Percentiles rank a stretch among this genome's conserved stretches.
phyloP scores from a whole-genome alignment of 2,329 filamentous ascomycete species.

The Penicillium sp. region DNA sequence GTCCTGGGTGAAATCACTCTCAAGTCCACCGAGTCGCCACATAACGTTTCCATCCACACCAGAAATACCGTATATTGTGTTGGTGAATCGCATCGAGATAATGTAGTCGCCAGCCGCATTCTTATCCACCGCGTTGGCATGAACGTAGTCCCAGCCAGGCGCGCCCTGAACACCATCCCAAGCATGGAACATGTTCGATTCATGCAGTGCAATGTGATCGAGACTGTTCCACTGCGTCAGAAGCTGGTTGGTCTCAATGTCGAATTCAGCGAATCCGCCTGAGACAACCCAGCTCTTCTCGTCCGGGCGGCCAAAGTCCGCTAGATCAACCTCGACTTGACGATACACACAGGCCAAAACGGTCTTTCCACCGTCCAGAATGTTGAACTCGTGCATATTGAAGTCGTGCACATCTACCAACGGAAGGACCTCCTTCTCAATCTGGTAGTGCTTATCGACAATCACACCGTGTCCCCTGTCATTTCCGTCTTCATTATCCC shows the following conservation, averaged over 20 bases:
- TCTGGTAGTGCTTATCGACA: constrained; percentile 49
- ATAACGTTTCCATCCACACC: constrained; percentile 37
- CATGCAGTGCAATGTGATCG: constrained; percentile 33
- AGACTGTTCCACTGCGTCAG: constrained; percentile 39
- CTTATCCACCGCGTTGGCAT: constrained; percentile 45
- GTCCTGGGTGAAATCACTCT: constrained; percentile 32
- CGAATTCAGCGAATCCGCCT: constrained; percentile 41
- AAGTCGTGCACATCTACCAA: constrained; percentile 30
- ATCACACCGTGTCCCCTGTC: constrained; percentile 51
- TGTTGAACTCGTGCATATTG: constrained; percentile 46
- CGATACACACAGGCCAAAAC: constrained; percentile 34
- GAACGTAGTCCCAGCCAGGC: constrained; percentile 38
- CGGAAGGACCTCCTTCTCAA: constrained; percentile 41
- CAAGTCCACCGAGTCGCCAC: constrained; percentile 41
- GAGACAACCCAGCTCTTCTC: constrained; percentile 33
- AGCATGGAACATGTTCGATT: constrained; percentile 29
- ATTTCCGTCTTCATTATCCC: constrained; percentile 27
- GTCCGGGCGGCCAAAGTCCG: constrained; percentile 32
- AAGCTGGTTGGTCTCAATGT: constrained; percentile 36
- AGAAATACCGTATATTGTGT: constrained; percentile 41
- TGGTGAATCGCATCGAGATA: constrained; percentile 40
- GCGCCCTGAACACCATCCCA: constrained; percentile 6
- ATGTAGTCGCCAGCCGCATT: constrained; percentile 42
- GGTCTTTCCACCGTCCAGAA: constrained; percentile 36
- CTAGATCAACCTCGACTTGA: constrained; percentile 22